Percentiles rank a stretch among this genome's conserved stretches.
phyloP scores from a whole-genome alignment of 2,329 filamentous ascomycete genomes.

The Diaporthe humulicola region DNA sequence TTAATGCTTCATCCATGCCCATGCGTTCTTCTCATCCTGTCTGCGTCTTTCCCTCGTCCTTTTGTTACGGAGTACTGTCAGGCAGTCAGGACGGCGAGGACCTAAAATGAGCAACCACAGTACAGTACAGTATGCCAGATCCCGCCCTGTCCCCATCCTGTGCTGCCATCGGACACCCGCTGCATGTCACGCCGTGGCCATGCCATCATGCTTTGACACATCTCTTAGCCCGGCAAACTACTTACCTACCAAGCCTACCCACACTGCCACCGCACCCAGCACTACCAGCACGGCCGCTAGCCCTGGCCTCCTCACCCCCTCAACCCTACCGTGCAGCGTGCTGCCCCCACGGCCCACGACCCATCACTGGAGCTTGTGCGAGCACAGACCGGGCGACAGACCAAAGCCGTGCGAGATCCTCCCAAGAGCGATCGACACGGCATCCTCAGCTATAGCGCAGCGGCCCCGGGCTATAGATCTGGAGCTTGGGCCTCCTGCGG shows the following conservation, averaged over 20 bases:
- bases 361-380: constrained; percentile 27
- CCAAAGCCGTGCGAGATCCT: constrained; percentile 30
- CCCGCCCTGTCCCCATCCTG: constrained; percentile 20
- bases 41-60: background rate
- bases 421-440: constrained; percentile 32
- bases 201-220: constrained; percentile 25
- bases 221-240: background rate
- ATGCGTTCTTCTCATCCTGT: background rate
- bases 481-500: constrained; percentile 32
- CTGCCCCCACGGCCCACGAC: constrained; percentile 20
- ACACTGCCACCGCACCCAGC: background rate
- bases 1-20: constrained; percentile 27
- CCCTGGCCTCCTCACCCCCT: background rate
- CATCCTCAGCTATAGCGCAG: constrained; percentile 32
- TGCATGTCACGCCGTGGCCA: constrained; percentile 27
- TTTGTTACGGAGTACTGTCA: background rate
- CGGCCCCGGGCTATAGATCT: constrained; percentile 22
- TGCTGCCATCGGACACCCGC: constrained; percentile 3
- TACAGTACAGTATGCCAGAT: background rate
- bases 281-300: background rate
- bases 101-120: background rate
- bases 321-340: constrained; percentile 6
- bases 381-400: constrained; percentile 22
- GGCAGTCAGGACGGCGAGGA: background rate
- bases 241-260: no score